These are phyloP conservation scores for Globisporangium lucens DNA, from an alignment of 352 stramenopile species.

Conservation along the genomic window DNA sequence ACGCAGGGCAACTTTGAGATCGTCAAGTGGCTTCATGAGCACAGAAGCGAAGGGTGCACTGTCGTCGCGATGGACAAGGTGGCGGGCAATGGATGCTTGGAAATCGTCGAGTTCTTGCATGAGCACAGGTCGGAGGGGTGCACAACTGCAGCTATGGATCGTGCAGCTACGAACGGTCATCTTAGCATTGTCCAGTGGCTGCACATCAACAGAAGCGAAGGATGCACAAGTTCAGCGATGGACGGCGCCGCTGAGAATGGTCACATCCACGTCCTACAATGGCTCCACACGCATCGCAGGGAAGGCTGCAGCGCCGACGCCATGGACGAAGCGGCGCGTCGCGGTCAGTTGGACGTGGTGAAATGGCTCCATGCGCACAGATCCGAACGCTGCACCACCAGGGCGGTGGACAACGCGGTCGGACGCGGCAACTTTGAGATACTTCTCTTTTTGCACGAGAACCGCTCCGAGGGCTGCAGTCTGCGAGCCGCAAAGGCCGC, in stretches of 20 bases:
- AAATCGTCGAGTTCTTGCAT: not conserved
- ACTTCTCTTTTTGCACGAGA: not conserved
- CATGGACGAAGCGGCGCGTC: too few species aligned
- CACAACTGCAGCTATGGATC: too few species aligned
- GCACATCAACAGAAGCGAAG: not conserved
- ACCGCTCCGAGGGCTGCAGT: too few species aligned
- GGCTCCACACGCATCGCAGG: not conserved
- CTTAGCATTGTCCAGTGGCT: too few species aligned
- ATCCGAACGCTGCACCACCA: not conserved
- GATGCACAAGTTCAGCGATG: not conserved
- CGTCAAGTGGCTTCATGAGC: not conserved
- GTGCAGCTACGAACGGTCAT: too few species aligned
- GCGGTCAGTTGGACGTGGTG: too few species aligned
- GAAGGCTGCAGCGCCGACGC: too few species aligned
- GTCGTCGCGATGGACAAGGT: not conserved
- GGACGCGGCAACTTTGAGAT: constrained; percentile 4
- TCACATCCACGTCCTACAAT: not conserved
- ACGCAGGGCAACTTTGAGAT: not conserved
- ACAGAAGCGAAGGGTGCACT: constrained; percentile 1
- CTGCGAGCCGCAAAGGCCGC: too few species aligned
- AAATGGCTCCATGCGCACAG: too few species aligned
- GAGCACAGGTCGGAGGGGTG: not conserved
- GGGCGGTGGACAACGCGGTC: not conserved
- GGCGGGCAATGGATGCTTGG: not conserved
- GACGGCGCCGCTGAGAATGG: not conserved